Base-by-base conservation (phyloP, 495 filamentous ascomycete species). In the Talaromyces stipitatus region DNA sequence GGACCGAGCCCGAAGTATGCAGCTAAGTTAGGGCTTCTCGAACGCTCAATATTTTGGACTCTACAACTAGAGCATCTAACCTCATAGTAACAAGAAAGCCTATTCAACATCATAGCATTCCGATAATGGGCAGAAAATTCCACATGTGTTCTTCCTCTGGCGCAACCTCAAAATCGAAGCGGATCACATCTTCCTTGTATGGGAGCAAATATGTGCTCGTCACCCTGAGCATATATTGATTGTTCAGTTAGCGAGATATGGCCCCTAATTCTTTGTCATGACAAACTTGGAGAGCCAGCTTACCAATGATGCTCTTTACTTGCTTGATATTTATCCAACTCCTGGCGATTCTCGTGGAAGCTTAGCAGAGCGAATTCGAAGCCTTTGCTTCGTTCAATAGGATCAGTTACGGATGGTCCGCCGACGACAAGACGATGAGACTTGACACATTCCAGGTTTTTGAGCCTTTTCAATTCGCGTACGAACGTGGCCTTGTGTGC, bases 161-260 rank as follows among this genome's bases (percentile, higher is more conserved):
- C 26, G 61, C 64, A 43, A 74, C 65, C 47, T 71, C 70, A 59
- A 74, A 72, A 58, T 72, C 72, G 57, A 71, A 74, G 20, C 68
- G 62, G 32, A 67, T 52, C 9, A 72, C 36, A 56, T 74, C 70
- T 26, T 74, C 70, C 47, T 70, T 67, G 32, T 66, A 70, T 2
- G 71, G 71, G 48, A 61, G 65, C 32, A 74, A 57, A 28, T 69
- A 69, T 45, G 67, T 69, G 50, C 56, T 63, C 14, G 68, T 69
- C 0, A 74, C 65, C 54, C 71, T 72, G 45, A 32, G n/a, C n/a
- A n/a, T n/a, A n/a, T n/a, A 23, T 38, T n/a, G 16, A 20, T 27
- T 1, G 22, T 26, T n/a, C 12, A 9, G 20, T 48, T 7, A 48
- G n/a, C n/a, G 45, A 24, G 1, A 14, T 24, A 48, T 3, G 3